Evolutionary conservation across 2,329 filamentous ascomycete species (phyloP).

Genomic region (Cladosporium sp.): DNA sequence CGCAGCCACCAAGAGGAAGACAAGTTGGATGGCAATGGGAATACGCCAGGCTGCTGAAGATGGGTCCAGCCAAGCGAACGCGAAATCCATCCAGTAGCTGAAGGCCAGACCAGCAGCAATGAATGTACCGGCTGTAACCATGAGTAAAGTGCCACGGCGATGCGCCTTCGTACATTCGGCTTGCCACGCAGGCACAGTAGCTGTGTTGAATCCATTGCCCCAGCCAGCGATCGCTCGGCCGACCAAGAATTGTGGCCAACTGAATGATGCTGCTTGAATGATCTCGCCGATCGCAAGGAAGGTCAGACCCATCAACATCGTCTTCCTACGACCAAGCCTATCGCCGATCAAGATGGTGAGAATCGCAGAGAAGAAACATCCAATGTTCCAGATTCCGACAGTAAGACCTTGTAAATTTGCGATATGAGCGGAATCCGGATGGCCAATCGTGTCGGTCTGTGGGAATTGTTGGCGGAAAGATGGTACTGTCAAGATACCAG

Average conservation of each 20-base stretch:
- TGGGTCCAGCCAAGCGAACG: conserved; percentile 26
- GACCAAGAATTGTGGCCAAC: conserved; percentile 43
- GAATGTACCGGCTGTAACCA: conserved; percentile 45
- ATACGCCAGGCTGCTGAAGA: conserved; percentile 30
- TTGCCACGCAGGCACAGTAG: conserved; percentile 44
- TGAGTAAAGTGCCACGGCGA: conserved; percentile 43
- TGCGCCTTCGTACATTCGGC: conserved; percentile 45
- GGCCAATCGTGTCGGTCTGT: conserved; percentile 36
- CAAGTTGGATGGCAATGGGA: conserved; percentile 29
- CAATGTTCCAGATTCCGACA: conserved; percentile 38
- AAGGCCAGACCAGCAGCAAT: conserved; percentile 44
- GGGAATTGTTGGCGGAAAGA: conserved; percentile 50
- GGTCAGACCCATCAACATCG: conserved; percentile 56
- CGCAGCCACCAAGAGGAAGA: conserved; percentile 24
- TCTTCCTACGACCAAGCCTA: conserved; percentile 52
- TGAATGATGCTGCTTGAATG: conserved; percentile 52
- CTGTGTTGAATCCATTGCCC: conserved; percentile 42
- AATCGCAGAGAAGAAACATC: conserved; percentile 44
- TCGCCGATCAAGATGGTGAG: conserved; percentile 51
- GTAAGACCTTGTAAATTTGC: conserved; percentile 42
- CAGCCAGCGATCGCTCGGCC: conserved; percentile 49
- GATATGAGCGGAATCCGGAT: conserved; percentile 30
- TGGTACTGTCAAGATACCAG: conserved; percentile 59
- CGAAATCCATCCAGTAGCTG: conserved; percentile 37
- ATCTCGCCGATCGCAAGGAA: conserved; percentile 58